phyloP scores from a whole-genome alignment of 345 rosid genomes.

The Moricandia moricandioides region DNA sequence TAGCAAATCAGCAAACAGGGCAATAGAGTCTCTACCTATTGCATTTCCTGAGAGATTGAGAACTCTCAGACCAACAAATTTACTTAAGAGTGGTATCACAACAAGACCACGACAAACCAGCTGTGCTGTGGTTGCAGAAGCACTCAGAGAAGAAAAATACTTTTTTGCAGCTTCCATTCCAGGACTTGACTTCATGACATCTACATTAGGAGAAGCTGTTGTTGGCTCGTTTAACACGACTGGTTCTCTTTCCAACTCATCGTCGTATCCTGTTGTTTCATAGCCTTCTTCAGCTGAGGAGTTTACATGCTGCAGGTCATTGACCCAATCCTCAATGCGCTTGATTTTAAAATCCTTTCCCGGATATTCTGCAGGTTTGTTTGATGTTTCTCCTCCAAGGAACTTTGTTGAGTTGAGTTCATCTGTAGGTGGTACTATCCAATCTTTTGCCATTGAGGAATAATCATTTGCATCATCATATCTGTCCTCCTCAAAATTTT shows the following conservation, averaged over 20 bases:
- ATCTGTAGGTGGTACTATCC: conserved; percentile 65
- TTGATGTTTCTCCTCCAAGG: conserved; percentile 48
- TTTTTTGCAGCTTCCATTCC: conserved; percentile 76
- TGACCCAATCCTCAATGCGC: conserved; percentile 86
- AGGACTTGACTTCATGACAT: conserved; percentile 48
- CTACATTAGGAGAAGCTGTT: conserved; percentile 42
- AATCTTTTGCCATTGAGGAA: conserved; percentile 59
- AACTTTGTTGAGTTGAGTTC: conserved; percentile 40
- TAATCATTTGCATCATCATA: conserved; percentile 53
- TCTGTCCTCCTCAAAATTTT: conserved; percentile 42
- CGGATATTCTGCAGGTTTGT: conserved; percentile 44
- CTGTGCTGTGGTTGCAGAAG: conserved; percentile 70
- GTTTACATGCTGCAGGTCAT: conserved; percentile 63
- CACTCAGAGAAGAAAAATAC: conserved; percentile 66
- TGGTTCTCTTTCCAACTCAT: conserved; percentile 39
- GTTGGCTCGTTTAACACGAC: conserved; percentile 32
- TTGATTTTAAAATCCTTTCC: conserved; percentile 65
- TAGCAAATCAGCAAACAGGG: conserved; percentile 6
- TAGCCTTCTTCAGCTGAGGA: conserved; percentile 47
- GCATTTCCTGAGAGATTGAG: conserved; percentile 89
- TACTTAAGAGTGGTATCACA: conserved; percentile 73
- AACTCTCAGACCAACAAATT: conserved; percentile 69
- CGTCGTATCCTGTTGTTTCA: conserved; percentile 39
- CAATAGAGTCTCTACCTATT: conserved; percentile 55
- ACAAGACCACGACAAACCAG: conserved; percentile 70